These are phyloP conservation scores for Amaranthus cruentus DNA, from an alignment of 148 eudicot species.

Conservation along the genomic window DNA sequence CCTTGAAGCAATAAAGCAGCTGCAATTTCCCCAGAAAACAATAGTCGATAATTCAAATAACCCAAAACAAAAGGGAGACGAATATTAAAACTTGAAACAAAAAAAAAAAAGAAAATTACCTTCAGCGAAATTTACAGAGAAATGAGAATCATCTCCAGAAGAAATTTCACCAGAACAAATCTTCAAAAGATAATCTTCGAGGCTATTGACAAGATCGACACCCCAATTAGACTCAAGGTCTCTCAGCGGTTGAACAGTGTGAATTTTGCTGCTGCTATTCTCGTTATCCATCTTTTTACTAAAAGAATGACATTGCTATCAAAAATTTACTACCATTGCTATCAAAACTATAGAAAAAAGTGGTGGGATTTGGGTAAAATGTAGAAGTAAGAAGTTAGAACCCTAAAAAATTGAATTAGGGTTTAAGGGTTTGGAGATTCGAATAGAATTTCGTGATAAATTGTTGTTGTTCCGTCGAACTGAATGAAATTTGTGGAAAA, in stretches of 20 bases:
- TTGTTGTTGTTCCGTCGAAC: background rate
- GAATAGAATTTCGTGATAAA: background rate
- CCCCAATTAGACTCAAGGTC: constrained; percentile 84
- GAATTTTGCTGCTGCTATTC: constrained; percentile 27
- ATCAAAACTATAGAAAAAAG: constrained; percentile 9
- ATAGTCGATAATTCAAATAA: background rate
- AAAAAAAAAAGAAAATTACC: constrained; percentile 28
- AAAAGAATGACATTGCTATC: background rate
- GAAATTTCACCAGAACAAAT: constrained; percentile 77
- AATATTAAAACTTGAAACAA: background rate
- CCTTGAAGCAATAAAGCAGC: constrained; percentile 93
- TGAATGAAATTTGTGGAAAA: background rate
- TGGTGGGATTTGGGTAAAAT: background rate
- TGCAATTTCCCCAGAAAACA: constrained; percentile 32
- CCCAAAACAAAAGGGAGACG: constrained; percentile 4
- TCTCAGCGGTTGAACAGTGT: constrained; percentile 63
- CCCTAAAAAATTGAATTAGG: constrained; percentile 11
- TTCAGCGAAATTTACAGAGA: constrained; percentile 79
- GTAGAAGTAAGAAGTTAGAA: background rate
- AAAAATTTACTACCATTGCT: background rate
- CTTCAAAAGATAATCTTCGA: constrained; percentile 77
- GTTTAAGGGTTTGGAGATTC: background rate
- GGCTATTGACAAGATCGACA: constrained; percentile 74
- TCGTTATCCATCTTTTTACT: constrained; percentile 30
- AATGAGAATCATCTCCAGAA: constrained; percentile 35